Percentiles rank a stretch among this genome's conserved stretches.
These are phyloP conservation scores for Pisolithus thermaeus DNA, from an alignment of 1,284 basidiomycete genomes.

Conservation along the genomic window DNA sequence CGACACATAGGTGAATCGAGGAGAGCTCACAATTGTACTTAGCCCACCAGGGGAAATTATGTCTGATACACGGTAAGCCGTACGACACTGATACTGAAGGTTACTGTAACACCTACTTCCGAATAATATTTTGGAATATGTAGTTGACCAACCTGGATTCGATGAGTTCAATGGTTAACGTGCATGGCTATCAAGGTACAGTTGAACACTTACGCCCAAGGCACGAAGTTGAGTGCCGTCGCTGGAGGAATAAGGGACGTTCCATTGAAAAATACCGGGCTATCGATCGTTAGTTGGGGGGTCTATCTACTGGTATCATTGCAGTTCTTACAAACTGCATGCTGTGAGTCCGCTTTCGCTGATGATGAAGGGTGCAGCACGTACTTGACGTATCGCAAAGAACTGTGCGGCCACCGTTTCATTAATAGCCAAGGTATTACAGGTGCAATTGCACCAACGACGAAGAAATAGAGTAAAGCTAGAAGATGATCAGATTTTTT, in stretches of 20 bases:
- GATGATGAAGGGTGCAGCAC: conserved; percentile 4
- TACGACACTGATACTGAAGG: too few relatives aligned
- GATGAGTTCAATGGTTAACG: conserved; percentile 9
- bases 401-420: conserved; percentile 39
- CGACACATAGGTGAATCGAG: background rate
- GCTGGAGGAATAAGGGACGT: conserved; percentile 34
- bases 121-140: conserved; percentile 56
- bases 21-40: conserved; percentile 54
- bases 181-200: conserved; percentile 23
- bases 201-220: conserved; percentile 29
- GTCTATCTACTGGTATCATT: background rate
- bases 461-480: conserved; percentile 43
- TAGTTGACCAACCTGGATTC: conserved; percentile 41
- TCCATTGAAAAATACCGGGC: conserved; percentile 32
- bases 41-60: conserved; percentile 65
- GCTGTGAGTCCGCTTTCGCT: background rate
- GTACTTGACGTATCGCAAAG: conserved; percentile 43
- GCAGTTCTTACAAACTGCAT: conserved; percentile 19
- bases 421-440: conserved; percentile 37
- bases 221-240: conserved; percentile 38
- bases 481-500: background rate
- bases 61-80: conserved; percentile 32
- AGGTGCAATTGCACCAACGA: conserved; percentile 40
- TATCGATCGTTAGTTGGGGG: conserved; percentile 4
- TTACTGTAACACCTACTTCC: conserved; percentile 27